A percentile compares a stretch with the other conserved stretches of the same genome.
Evolutionary conservation across 257 asterid species (phyloP).

Genomic region (Solanum medicagineum): DNA sequence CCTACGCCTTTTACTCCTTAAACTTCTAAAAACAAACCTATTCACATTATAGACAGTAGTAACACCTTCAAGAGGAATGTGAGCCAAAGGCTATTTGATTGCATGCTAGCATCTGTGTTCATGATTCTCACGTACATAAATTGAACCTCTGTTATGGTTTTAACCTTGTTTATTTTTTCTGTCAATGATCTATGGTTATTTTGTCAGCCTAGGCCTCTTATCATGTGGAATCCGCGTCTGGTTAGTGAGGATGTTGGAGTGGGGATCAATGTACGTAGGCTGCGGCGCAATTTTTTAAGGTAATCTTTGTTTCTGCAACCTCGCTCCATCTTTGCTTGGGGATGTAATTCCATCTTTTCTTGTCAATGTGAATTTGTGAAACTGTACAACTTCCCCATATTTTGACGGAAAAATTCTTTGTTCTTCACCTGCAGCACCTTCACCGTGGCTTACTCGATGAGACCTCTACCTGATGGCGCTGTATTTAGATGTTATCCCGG

Average conservation of each 20-base stretch:
- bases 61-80: background rate
- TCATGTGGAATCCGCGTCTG: conserved; percentile 99
- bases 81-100: background rate
- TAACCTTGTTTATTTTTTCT: background rate
- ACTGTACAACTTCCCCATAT: background rate
- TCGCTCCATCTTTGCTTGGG: background rate
- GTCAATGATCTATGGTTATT: conserved; percentile 17
- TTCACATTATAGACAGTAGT: background rate
- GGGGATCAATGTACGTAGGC: conserved; percentile 76
- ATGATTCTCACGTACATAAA: background rate
- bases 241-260: conserved; percentile 95
- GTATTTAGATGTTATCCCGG: conserved; percentile 92
- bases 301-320: conserved; percentile 8
- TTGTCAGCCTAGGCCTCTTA: conserved; percentile 95
- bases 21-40: background rate
- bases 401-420: background rate
- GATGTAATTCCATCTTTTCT: background rate
- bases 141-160: background rate
- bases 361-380: background rate
- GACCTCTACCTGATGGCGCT: conserved; percentile 78
- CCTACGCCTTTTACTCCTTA: background rate
- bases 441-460: conserved; percentile 78
- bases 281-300: conserved; percentile 71
- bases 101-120: background rate
- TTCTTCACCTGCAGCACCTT: conserved; percentile 45